Evolutionary conservation across 805 yeast species (phyloP), one percentile per base, ranked within the genome.

Genomic region (Starmera caribaea): DNA sequence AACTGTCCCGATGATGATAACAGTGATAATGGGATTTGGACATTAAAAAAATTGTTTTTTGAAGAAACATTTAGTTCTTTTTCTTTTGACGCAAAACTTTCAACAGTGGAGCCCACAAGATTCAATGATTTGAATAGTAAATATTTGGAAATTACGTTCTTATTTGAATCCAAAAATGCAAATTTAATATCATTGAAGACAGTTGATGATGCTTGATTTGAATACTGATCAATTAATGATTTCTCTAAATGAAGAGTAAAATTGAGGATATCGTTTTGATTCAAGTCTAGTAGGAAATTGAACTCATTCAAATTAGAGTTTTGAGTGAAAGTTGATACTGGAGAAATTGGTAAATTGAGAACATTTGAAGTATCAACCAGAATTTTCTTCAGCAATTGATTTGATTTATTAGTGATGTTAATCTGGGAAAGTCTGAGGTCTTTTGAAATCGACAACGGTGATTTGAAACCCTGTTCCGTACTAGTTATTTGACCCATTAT

Each of bases 301-400:
- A 16, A 45, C 26, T 45, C 47, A 16, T 35, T 16, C 3, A 9
- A 4, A 11, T 36, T 36, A 8, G 31, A 35, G 36, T 45, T 46
- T 30, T 46, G 48, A 5, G 41, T 43, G 24, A 42, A 46, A 5
- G 32, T 28, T 5, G 44, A 36, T 8, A 38, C 15, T 13, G 40
- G 41, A 1, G 34, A 7, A 16, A 35, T 36, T 14, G 48, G 45
- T 5, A 41, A 32, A 15, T n/a, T 27, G 5, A 41, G 12, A 5
- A 17, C 9, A 13, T 32, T 15, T 8, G n/a, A 16, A 15, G 11
- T 30, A 15, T 35, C 36, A 21, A 17, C 28, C 8, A 6, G 24
- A 16, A 16, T 32, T 11, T 16, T 32, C 7, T 32, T 17, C 14
- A n/a, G 3, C 14, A 5, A n/a, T 13, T n/a, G 14, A 4, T n/a